A percentile compares a stretch with the other conserved stretches of the same genome.
These are phyloP conservation scores for Tremella fuciformis DNA, from an alignment of 768 basidiomycete genomes.

Conservation along the genomic window DNA sequence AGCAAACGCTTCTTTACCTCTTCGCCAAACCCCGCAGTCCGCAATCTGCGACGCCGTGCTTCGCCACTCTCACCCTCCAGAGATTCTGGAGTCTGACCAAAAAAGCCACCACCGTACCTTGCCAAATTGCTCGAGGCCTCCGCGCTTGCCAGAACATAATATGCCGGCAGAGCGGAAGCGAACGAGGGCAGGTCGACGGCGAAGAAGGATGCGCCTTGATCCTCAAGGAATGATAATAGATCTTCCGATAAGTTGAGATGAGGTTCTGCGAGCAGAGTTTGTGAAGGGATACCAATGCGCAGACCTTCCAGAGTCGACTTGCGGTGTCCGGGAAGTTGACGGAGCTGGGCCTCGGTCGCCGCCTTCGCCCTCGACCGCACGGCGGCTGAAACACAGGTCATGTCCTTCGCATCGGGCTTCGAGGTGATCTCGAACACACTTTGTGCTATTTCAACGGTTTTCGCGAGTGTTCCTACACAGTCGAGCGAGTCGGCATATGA, in stretches of 20 bases:
- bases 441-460: constrained; percentile 57
- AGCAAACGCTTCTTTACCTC: constrained; percentile 86
- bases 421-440: constrained; percentile 58
- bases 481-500: constrained; percentile 94
- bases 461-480: constrained; percentile 79
- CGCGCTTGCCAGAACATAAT: constrained; percentile 92
- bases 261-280: constrained; percentile 52
- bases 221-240: constrained; percentile 54
- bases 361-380: constrained; percentile 43
- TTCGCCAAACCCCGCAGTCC: constrained; percentile 69
- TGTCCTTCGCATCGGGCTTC: constrained; percentile 67
- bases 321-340: constrained; percentile 6
- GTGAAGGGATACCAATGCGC: constrained; percentile 70
- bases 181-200: constrained; percentile 72
- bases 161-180: constrained; percentile 76
- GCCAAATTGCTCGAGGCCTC: constrained; percentile 92
- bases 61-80: constrained; percentile 55
- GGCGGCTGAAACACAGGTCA: constrained; percentile 62
- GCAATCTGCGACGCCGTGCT: constrained; percentile 28
- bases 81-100: background rate
- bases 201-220: constrained; percentile 64
- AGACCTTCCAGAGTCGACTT: constrained; percentile 57
- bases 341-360: constrained; percentile 4
- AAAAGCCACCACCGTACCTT: constrained; percentile 74
- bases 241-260: constrained; percentile 10